Evolutionary conservation across 2,329 filamentous ascomycete genomes (phyloP), one percentile per base, ranked within the genome.

Genomic region (Periglandula ipomoeae): DNA sequence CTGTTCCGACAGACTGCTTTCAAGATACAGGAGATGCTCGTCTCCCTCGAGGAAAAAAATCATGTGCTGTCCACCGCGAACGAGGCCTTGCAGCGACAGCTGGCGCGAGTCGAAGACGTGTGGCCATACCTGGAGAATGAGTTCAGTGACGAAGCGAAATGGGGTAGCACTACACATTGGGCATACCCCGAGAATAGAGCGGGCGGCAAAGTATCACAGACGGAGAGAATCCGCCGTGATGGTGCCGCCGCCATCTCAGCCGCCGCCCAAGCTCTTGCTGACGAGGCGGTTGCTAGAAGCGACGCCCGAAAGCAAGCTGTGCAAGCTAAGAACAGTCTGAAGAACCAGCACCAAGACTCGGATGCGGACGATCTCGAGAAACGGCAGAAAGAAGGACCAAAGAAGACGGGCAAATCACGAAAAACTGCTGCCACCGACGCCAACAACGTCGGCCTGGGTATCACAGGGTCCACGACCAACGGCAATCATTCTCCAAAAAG

Each of bases 1-100:
- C 73, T 90, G 38, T 95, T 91, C 63, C 81, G 83, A 58, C 83
- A 88, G 52, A 82, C 91, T 47, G 84, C 89, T 34, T 76, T 82
- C 58, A 84, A 86, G 55, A 84, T 95, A 46, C 81, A 85, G 55
- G 86, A 90, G 58, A 86, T 97, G 74, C 81, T 97, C 40, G 81
- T 89, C 43, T 91, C 90, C 1, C 78, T 97, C 34, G 93, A 98
- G 61, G 93, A 98, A 69, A 98, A 98, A 70, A 95, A 96, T 57
- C 90, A 96, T 58, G 93, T 98, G 57, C 85, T 97, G 49, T 85
- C 87, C 34, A 94, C 91, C 15, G 91, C 93, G 48, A 93, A 91
- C 59, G 87, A 95, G 57, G 88, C 90, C 41, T 79, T 97, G 11
- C 81, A 88, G 55, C 87, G 87, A 61, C 89, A 96, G 61, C 76